Evolutionary conservation across 495 filamentous ascomycete species (phyloP).

Genomic region (Durotheca rogersii): DNA sequence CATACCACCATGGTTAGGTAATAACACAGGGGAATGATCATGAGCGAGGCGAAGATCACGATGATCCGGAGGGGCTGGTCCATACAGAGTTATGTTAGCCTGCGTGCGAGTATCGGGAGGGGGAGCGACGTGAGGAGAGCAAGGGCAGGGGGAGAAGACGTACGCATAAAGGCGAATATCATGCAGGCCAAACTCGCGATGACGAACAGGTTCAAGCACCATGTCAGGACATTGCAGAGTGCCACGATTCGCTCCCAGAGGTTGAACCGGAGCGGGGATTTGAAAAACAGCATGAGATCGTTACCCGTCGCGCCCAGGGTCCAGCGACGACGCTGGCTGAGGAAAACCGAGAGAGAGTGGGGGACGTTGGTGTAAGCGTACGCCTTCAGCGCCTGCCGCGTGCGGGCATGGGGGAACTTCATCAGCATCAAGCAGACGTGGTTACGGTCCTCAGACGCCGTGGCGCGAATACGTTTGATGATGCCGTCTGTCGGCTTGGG

Average conservation of each 20-base stretch:
- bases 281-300: constrained; percentile 32
- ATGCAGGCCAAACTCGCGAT: constrained; percentile 33
- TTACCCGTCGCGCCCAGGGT: constrained; percentile 35
- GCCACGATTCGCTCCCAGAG: constrained; percentile 34
- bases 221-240: constrained; percentile 30
- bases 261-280: constrained; percentile 19
- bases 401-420: constrained; percentile 26
- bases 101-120: not conserved
- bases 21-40: constrained; percentile 28
- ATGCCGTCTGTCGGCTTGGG: constrained; percentile 33
- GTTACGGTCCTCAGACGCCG: constrained; percentile 33
- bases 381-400: constrained; percentile 33
- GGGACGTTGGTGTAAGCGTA: constrained; percentile 36
- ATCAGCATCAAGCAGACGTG: constrained; percentile 37
- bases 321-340: constrained; percentile 38
- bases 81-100: too few relatives aligned
- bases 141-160: not conserved
- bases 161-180: constrained; percentile 27
- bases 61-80: constrained; percentile 31
- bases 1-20: constrained; percentile 27
- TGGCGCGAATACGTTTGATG: constrained; percentile 34
- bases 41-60: constrained; percentile 33
- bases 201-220: constrained; percentile 34
- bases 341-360: constrained; percentile 32
- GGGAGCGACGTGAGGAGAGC: not conserved